A percentile compares a stretch with the other conserved stretches of the same genome.
phyloP scores from a whole-genome alignment of 225 moss, liverwort and hornwort genomes.

The Pseudoscleropodium purum region DNA sequence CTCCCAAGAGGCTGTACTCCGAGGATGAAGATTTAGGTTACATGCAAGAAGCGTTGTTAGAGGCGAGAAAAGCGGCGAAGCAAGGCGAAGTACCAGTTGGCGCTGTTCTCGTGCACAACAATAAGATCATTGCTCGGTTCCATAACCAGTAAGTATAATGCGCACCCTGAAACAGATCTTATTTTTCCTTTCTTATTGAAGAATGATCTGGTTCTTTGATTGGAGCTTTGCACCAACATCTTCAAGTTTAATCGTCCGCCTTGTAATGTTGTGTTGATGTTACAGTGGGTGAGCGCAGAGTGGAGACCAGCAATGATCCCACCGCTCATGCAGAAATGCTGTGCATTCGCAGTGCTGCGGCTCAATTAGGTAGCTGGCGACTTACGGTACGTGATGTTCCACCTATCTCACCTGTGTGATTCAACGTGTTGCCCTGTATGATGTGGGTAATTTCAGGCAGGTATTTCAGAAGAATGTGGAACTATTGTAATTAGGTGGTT shows the following conservation, averaged over 20 bases:
- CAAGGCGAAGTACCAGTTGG: constrained; percentile 83
- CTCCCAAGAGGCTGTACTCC: constrained; percentile 14
- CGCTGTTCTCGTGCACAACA: constrained; percentile 70
- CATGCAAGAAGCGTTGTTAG: constrained; percentile 69
- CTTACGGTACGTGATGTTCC: constrained; percentile 38
- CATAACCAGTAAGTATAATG: constrained; percentile 54
- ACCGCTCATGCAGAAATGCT: constrained; percentile 96
- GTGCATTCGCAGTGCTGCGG: constrained; percentile 71
- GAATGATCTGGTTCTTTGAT: background rate
- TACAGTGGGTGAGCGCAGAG: constrained; percentile 57
- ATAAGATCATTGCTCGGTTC: constrained; percentile 68
- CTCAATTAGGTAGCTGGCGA: constrained; percentile 62
- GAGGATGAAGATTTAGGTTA: constrained; percentile 51
- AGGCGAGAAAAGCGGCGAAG: constrained; percentile 62
- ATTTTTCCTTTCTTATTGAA: background rate
- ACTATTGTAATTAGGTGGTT: background rate
- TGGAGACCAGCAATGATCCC: constrained; percentile 75
- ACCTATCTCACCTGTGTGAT: background rate
- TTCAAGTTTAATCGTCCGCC: constrained; percentile 1
- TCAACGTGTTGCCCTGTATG: background rate
- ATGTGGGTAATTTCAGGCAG: background rate
- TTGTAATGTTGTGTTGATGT: constrained; percentile 42
- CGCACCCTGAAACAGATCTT: background rate
- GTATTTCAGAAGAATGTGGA: background rate
- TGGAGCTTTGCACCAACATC: background rate